Base-by-base conservation (phyloP, 768 basidiomycete genomes). In the Amanita muscaria region DNA sequence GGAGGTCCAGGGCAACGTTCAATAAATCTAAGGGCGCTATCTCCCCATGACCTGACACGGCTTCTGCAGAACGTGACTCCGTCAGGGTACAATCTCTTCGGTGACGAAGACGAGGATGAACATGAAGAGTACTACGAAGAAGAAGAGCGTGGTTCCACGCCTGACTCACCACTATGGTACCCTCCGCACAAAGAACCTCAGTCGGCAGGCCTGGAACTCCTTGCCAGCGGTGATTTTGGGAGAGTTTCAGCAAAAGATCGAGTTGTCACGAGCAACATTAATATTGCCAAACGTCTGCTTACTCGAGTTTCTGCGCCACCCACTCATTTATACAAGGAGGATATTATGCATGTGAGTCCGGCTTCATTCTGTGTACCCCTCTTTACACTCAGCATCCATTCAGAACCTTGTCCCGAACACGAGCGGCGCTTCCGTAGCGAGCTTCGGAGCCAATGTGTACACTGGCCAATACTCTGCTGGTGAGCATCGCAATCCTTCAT, bases 381-480 rank as follows among this genome's bases (percentile, higher is more conserved):
- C n/a, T n/a, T n/a, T n/a, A 50, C 31, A 42, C 21, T 50, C 25
- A 23, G 12, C 51, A 27, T 14, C 10, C 7, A 39, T 22, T 19
- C 43, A 93, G 87, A 69, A 75, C 40, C 63, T 88, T 24, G 60
- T 91, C 8, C 90, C 90, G 0, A 93, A 91, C 51, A 73, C 80
- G 8, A 75, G 76, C 53, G 90, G 90, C 12, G 83, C 83, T 3
- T 77, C 85, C 2, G 88, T 93, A 0, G 83, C 86, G 2, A 68
- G 71, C 30, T 84, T 85, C 55, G 66, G 66, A 6, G 64, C 77
- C 21, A 91, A 89, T 49, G 76, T 88, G 30, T 94, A 94, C 57
- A 83, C 79, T 4, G 91, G 85, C 0, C 88, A 90, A 59, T 93
- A 79, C 60, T 89, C 87, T 9, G 70, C 72, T 54, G 83, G 86